phyloP scores from a whole-genome alignment of 1,284 basidiomycete genomes.

The Cutaneotrichosporon dermatis region DNA sequence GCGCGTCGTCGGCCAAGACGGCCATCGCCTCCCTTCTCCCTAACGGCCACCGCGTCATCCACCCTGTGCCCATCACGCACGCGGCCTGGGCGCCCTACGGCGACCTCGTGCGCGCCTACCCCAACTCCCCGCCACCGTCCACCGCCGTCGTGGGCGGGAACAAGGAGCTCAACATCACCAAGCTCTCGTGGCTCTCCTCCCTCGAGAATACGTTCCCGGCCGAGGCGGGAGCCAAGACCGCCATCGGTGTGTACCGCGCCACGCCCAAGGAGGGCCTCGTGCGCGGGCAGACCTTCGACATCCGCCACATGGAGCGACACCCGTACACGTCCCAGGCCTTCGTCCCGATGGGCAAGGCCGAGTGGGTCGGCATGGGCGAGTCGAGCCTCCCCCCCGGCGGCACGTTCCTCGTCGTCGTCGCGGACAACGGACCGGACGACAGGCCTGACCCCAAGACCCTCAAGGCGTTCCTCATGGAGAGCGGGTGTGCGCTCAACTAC shows the following conservation, averaged over 20 bases:
- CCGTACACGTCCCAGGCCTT: slow-evolving; percentile 67
- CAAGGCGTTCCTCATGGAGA: slow-evolving; percentile 32
- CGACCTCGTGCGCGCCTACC: slow-evolving; percentile 69
- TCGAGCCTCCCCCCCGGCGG: slow-evolving; percentile 35
- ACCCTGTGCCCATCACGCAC: slow-evolving; percentile 45
- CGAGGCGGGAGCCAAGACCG: slow-evolving; percentile 50
- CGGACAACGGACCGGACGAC: slow-evolving; percentile 67
- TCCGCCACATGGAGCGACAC: slow-evolving; percentile 49
- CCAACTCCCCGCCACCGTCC: slow-evolving; percentile 56
- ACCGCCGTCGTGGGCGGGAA: slow-evolving; percentile 3
- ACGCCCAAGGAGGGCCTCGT: slow-evolving; percentile 54
- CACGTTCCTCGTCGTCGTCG: slow-evolving; percentile 65
- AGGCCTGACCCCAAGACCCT: slow-evolving; percentile 66
- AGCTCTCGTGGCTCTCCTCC: slow-evolving; percentile 7
- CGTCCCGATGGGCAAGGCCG: slow-evolving; percentile 71
- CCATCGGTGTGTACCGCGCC: slow-evolving; percentile 69
- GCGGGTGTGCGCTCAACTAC: slow-evolving; percentile 78
- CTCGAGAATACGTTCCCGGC: slow-evolving; percentile 62
- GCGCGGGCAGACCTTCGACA: slow-evolving; percentile 55
- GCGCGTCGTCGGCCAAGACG: neutral
- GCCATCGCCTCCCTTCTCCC: neutral
- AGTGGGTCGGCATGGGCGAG: slow-evolving; percentile 44
- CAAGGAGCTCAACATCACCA: neutral
- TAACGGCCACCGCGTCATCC: neutral
- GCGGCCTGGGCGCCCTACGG: slow-evolving; percentile 66